These are phyloP conservation scores for Melaleuca alternifolia DNA, from an alignment of 345 rosid species.

Conservation along the genomic window DNA sequence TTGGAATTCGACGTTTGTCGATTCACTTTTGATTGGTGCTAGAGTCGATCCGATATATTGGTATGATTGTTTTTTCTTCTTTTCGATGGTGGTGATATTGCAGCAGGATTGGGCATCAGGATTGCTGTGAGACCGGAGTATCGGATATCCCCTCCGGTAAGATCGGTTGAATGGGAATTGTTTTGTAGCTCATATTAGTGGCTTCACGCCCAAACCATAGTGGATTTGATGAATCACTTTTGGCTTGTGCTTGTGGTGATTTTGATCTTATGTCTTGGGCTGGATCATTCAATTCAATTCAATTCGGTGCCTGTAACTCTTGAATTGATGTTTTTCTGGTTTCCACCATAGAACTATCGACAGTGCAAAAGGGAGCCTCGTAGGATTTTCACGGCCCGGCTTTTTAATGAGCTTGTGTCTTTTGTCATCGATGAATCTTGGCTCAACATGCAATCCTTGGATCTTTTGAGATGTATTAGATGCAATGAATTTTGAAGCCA, in stretches of 20 bases:
- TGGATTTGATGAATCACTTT: background rate
- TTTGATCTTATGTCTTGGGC: background rate
- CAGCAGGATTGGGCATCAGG: conserved; percentile 77
- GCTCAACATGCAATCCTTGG: background rate
- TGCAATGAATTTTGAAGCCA: background rate
- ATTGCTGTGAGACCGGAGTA: conserved; percentile 69
- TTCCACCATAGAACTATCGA: background rate
- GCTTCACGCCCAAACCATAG: background rate
- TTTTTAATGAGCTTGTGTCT: background rate
- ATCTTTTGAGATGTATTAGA: background rate
- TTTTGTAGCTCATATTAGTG: background rate
- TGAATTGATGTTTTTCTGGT: background rate
- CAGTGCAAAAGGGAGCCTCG: background rate
- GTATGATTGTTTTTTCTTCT: background rate
- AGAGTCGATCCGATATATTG: background rate
- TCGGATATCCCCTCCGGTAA: conserved; percentile 80
- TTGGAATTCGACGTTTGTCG: background rate
- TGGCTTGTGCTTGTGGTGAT: background rate
- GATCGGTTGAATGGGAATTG: background rate
- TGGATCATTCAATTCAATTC: background rate
- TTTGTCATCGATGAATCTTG: background rate
- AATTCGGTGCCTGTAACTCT: background rate
- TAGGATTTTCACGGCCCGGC: background rate
- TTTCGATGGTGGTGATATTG: background rate
- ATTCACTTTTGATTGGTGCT: background rate